A percentile compares a stretch with the other conserved stretches of the same genome.
Conservation (phyloP, 257 asterid genomes). For the Leptodermis oblonga region DNA sequence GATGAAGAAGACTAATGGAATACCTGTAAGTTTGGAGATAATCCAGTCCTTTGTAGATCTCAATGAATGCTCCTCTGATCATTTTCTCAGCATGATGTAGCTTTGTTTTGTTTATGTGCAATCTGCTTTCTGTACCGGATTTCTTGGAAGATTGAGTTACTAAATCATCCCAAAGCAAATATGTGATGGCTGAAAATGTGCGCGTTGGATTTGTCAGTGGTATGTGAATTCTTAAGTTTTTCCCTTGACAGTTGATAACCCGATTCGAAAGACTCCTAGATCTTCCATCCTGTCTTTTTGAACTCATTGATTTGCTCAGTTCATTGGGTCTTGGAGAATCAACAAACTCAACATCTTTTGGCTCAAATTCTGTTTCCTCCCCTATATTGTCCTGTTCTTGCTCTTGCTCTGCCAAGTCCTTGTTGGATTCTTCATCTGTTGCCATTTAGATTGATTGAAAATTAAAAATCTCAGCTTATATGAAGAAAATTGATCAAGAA, state of each 20-base stretch:
- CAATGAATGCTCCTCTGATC: constrained; percentile 81
- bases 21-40: constrained; percentile 86
- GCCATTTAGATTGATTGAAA: neutral
- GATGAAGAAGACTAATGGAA: neutral
- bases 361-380: constrained; percentile 25
- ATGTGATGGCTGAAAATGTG: constrained; percentile 69
- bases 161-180: constrained; percentile 80
- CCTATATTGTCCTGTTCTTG: constrained; percentile 37
- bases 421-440: constrained; percentile 60
- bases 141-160: constrained; percentile 64
- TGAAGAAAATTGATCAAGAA: neutral
- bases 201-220: constrained; percentile 78
- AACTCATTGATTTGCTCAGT: constrained; percentile 37
- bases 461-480: neutral
- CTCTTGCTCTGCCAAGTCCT: constrained; percentile 39
- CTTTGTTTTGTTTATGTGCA: constrained; percentile 61
- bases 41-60: constrained; percentile 83
- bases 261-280: constrained; percentile 40
- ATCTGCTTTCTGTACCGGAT: constrained; percentile 44
- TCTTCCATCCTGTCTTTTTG: constrained; percentile 39
- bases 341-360: constrained; percentile 24
- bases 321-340: constrained; percentile 41
- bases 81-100: constrained; percentile 87
- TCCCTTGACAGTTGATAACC: constrained; percentile 47
- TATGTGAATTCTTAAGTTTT: constrained; percentile 62